Base-by-base conservation (phyloP, 2,329 filamentous ascomycete species). In the Fusarium nematophilum region DNA sequence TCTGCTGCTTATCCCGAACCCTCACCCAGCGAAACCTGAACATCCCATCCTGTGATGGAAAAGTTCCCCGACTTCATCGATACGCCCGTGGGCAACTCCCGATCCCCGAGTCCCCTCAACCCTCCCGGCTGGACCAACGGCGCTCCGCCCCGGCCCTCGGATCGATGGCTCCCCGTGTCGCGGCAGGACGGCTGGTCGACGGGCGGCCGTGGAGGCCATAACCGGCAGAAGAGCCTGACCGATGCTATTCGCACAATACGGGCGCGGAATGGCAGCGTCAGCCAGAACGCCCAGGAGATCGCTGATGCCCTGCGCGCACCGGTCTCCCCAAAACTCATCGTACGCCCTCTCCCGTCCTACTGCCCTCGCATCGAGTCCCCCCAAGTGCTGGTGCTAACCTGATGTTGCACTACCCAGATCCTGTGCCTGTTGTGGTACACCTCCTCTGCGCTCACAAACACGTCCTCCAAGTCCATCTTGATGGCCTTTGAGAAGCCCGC, bases 401-500 rank as follows among this genome's bases (percentile, higher is more conserved):
- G 54, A 63, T 61, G 52, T 56, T 68, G 66, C 70, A 75, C 68
- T 53, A 54, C 47, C 66, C 76, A 97, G 94, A 77, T 85, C 44
- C 87, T 97, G 42, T 98, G 94, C 77, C 79, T 93, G 53, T 78
- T 94, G 71, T 98, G 95, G 95, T 99, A 98, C 80, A 85, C 91
- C 74, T 96, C 93, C 18, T 98, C 94, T 36, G 95, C 96, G 60
- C 81, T 98, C 67, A 97, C 95, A 59, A 99, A 98, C 74, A 97
- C 95, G 3, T 98, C 95, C 18, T 97, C 95, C 46, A 99, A 99
- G 79, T 91, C 94, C 14, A 99, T 99, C 71, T 83, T 98, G 59
- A 97, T 92, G 66, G 91, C 92, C 36, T 92, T 97, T 65, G 88
- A 91, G 54, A 95, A 92, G 76, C 94, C 94, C 2, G 90, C 95